These are phyloP conservation scores for Metschnikowia peoriensis DNA, from an alignment of 805 yeast genomes.

Conservation along the genomic window DNA sequence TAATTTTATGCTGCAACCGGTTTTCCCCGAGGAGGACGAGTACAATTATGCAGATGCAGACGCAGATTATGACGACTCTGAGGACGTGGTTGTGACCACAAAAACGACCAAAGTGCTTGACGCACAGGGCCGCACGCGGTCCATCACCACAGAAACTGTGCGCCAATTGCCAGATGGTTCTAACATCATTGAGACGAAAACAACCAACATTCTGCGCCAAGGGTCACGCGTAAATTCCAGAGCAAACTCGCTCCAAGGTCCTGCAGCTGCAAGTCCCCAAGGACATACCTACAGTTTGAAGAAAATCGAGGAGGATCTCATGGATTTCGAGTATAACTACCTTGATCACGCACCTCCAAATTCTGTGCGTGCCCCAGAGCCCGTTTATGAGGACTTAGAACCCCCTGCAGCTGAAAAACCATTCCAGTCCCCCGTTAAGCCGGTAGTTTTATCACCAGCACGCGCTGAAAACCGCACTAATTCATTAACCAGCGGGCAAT, in stretches of 20 bases:
- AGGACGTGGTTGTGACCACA: constrained; percentile 33
- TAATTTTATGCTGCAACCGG: constrained; percentile 4
- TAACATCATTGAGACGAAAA: constrained; percentile 41
- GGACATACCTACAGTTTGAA: constrained; percentile 24
- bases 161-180: constrained; percentile 46
- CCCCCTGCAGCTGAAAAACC: neutral
- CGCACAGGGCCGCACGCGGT: constrained; percentile 50
- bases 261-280: constrained; percentile 12
- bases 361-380: constrained; percentile 1
- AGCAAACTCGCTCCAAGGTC: constrained; percentile 23
- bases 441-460: neutral
- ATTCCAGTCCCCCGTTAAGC: neutral
- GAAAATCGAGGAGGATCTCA: constrained; percentile 44
- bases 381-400: neutral
- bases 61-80: constrained; percentile 18
- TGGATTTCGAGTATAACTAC: constrained; percentile 43
- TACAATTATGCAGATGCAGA: constrained; percentile 3
- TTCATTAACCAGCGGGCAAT: constrained; percentile 15
- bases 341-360: constrained; percentile 23
- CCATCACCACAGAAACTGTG: constrained; percentile 54
- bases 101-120: constrained; percentile 53
- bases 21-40: constrained; percentile 17
- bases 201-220: constrained; percentile 37
- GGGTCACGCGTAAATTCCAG: constrained; percentile 31
- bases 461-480: constrained; percentile 5